Evolutionary conservation across 768 basidiomycete species (phyloP).

Genomic region (Boletus reticulatus): DNA sequence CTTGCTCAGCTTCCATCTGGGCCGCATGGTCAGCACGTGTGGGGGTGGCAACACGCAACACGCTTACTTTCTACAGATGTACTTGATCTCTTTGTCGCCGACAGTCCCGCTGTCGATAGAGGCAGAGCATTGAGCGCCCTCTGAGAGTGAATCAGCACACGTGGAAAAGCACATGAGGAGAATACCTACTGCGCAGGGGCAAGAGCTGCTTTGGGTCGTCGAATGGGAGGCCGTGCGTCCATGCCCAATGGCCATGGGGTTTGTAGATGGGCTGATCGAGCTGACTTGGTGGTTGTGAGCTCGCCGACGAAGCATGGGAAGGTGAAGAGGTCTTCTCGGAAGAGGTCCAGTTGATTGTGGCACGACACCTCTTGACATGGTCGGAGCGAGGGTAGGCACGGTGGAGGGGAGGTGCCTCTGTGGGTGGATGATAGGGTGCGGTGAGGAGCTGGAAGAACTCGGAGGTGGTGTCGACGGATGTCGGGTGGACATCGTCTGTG

Average conservation of each 20-base stretch:
- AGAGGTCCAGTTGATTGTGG: slow-evolving; percentile 28
- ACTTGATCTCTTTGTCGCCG: slow-evolving; percentile 27
- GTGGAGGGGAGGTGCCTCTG: neutral
- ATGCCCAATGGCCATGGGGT: slow-evolving; percentile 34
- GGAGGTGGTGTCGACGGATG: slow-evolving; percentile 23
- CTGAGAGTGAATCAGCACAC: slow-evolving; percentile 21
- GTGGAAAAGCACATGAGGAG: neutral
- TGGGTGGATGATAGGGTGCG: slow-evolving; percentile 21
- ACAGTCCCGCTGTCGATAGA: slow-evolving; percentile 36
- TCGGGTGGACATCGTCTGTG: slow-evolving; percentile 8
- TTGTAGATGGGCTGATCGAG: slow-evolving; percentile 26
- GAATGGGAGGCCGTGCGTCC: slow-evolving; percentile 28
- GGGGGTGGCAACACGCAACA: neutral
- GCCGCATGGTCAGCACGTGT: slow-evolving; percentile 2
- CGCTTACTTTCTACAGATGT: slow-evolving; percentile 38
- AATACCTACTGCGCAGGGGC: slow-evolving; percentile 23
- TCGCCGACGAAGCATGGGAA: neutral
- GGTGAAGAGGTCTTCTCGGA: neutral
- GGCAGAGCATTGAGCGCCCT: slow-evolving; percentile 36
- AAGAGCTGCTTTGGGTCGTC: slow-evolving; percentile 28
- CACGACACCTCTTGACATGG: slow-evolving; percentile 26
- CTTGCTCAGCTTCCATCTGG: slow-evolving; percentile 33
- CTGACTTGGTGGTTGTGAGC: neutral
- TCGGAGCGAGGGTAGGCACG: slow-evolving; percentile 16
- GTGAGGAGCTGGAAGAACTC: slow-evolving; percentile 31